phyloP scores from a whole-genome alignment of 345 rosid genomes.

The Heritiera littoralis region DNA sequence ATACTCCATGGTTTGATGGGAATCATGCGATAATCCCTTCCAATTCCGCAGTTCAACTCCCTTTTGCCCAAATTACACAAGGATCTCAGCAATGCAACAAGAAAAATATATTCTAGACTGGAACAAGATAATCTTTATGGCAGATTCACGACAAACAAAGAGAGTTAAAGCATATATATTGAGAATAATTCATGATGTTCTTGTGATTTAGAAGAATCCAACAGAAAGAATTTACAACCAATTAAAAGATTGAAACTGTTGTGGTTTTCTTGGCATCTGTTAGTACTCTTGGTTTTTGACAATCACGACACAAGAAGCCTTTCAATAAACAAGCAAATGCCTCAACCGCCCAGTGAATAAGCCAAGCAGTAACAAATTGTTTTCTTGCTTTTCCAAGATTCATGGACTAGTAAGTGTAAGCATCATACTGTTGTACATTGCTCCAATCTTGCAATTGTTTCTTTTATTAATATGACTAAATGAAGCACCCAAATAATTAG shows the following conservation, averaged over 20 bases:
- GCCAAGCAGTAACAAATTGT: not conserved
- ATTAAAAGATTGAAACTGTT: not conserved
- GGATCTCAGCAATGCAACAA: not conserved
- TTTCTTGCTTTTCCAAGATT: not conserved
- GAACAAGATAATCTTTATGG: not conserved
- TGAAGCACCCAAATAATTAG: not conserved
- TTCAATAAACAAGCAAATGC: not conserved
- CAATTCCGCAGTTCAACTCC: not conserved
- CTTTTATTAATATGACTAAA: not conserved
- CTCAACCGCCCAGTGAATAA: not conserved
- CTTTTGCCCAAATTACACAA: not conserved
- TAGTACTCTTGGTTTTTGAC: not conserved
- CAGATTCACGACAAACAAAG: not conserved
- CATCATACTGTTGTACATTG: not conserved
- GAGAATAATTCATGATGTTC: not conserved
- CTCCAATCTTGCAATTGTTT: not conserved
- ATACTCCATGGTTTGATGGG: not conserved
- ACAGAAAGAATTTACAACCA: not conserved
- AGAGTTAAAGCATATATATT: not conserved
- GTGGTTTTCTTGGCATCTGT: not conserved
- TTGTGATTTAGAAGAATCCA: not conserved
- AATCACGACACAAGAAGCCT: not conserved
- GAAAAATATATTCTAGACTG: not conserved
- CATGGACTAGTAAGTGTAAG: not conserved
- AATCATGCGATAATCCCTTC: not conserved